A percentile compares a stretch with the other conserved stretches of the same genome.
Evolutionary conservation across 257 asterid species (phyloP).

Genomic region (Misopates orontium): DNA sequence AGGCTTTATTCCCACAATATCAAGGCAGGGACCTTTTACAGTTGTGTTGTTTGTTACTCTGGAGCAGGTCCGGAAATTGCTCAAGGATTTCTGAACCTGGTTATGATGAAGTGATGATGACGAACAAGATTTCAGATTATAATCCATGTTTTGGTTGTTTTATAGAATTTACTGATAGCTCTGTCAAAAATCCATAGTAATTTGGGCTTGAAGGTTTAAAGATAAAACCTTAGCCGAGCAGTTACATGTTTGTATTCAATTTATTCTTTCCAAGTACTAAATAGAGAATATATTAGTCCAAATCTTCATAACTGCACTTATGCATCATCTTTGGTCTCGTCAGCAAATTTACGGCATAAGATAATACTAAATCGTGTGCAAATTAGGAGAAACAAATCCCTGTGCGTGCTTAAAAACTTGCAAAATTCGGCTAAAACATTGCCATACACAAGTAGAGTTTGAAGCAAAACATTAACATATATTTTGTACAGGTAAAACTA

Average conservation of each 20-base stretch:
- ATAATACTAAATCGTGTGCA: too few relatives aligned
- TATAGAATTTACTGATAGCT: too few relatives aligned
- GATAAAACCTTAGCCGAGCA: too few relatives aligned
- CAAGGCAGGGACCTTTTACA: conserved; percentile 57
- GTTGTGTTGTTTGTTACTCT: conserved; percentile 49
- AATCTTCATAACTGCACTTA: neutral
- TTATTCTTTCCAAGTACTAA: neutral
- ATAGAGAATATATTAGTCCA: neutral
- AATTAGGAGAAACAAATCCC: neutral
- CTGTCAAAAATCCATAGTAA: too few relatives aligned
- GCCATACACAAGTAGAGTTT: too few relatives aligned
- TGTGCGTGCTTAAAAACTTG: neutral
- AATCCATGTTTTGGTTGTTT: too few relatives aligned
- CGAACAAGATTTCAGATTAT: neutral
- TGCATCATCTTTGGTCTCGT: too few relatives aligned
- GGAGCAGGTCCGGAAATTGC: conserved; percentile 60
- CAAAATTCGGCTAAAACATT: neutral
- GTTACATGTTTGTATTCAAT: neutral
- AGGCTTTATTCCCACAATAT: conserved; percentile 54
- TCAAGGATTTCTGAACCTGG: conserved; percentile 42
- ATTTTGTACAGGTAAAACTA: conserved; percentile 24
- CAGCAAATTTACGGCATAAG: too few relatives aligned
- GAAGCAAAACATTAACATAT: neutral
- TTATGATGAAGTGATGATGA: neutral
- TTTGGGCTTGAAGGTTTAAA: too few relatives aligned